Base-by-base conservation (phyloP, 1,284 basidiomycete genomes). In the Malassezia yamatoensis region DNA sequence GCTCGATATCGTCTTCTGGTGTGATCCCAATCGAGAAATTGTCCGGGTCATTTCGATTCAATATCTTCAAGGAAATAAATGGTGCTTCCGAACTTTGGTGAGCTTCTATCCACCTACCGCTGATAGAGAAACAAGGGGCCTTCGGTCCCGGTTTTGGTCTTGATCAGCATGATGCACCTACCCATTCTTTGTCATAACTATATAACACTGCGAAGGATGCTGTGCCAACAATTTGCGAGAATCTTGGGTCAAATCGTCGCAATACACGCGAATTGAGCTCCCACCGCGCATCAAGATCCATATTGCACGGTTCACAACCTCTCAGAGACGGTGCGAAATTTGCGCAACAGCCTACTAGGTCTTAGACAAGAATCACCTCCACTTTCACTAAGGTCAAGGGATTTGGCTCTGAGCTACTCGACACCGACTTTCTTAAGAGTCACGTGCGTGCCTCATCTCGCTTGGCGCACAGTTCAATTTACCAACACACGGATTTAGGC, bases 111-210 rank as follows among this genome's bases (percentile, higher is more conserved):
- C 15, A 72, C 81, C 60, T 67, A 87, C 85, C 87, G 80, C 72
- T 88, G 85, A 69, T 86, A 89, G 57, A 91, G 78, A 76, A 91
- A 90, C 82, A 90, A 86, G 67, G 83, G 85, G 2, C 88, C 88
- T 74, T 90, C 88, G 65, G 80, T 86, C 24, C 87, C 86, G 51
- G 86, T 83, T 76, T 89, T 89, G 75, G 84, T 82, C 87, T 86
- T 86, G 10, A 81, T 83, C 61, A 85, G 82, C 52, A 87, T 78
- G 74, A 40, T 35, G 13, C 6, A 61, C 64, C 33, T 41, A 70
- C 69, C 75, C 75, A 75, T 49, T 70, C 65, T 3, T 68, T 70
- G 11, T 64, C 58, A 61, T 70, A 70, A 53, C 66, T 67, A 61
- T 77, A 77, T 8, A 76, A 61, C 9, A 74, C 70, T 6, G 89